Percentiles rank a stretch among this genome's conserved stretches.
These are phyloP conservation scores for Salix dunnii DNA, from an alignment of 345 rosid genomes.

Conservation along the genomic window DNA sequence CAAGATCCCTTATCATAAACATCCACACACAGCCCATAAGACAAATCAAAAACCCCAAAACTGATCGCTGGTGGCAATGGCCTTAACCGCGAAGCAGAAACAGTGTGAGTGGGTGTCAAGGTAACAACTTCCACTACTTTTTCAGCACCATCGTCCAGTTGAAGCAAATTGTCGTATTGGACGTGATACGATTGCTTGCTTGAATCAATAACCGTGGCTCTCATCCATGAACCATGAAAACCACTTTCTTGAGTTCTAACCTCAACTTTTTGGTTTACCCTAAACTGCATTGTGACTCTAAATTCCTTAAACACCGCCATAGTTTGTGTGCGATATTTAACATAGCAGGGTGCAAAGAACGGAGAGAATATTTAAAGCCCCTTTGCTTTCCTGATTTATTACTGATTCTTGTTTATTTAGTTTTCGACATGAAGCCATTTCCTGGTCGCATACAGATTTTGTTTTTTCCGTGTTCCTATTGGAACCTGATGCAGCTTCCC, in stretches of 20 bases:
- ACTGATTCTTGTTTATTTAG: no score
- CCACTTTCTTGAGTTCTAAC: neutral
- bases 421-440: no score
- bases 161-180: neutral
- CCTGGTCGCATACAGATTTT: no score
- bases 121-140: neutral
- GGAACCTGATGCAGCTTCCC: no score
- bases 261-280: conserved; percentile 2
- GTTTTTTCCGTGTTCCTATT: no score
- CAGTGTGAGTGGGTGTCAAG: neutral
- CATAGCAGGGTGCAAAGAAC: no score
- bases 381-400: no score
- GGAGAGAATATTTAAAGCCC: no score
- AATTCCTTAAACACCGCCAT: neutral
- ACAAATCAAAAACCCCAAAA: neutral
- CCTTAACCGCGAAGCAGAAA: neutral
- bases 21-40: conserved; percentile 13
- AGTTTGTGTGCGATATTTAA: neutral
- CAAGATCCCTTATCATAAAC: neutral
- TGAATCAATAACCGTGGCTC: conserved; percentile 2
- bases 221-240: conserved; percentile 2
- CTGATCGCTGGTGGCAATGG: neutral
- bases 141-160: neutral
- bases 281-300: neutral
- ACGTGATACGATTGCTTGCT: neutral